Percentiles rank a stretch among this genome's conserved stretches.
These are phyloP conservation scores for Aspergillus flavus DNA, from an alignment of 2,329 filamentous ascomycete genomes.

Conservation along the genomic window DNA sequence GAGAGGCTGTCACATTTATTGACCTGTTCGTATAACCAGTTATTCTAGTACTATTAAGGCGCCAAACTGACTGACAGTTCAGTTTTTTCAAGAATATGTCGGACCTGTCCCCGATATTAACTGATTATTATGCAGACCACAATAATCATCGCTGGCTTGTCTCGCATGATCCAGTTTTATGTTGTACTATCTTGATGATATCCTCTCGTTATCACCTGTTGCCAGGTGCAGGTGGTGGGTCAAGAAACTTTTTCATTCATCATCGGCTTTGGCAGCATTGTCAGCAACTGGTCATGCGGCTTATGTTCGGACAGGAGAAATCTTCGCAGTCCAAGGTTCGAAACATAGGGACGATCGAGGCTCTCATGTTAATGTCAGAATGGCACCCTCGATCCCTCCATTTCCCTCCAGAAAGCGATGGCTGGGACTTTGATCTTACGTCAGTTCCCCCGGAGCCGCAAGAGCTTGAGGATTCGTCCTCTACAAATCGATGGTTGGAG, in stretches of 20 bases:
- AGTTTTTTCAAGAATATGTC: constrained; percentile 56
- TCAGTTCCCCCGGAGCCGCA: constrained; percentile 42
- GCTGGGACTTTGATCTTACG: constrained; percentile 58
- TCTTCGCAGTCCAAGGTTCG: constrained; percentile 52
- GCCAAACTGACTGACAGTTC: not conserved
- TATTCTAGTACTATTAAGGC: not conserved
- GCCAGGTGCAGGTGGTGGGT: constrained; percentile 47
- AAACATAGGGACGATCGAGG: constrained; percentile 57
- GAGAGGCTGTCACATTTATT: constrained; percentile 57
- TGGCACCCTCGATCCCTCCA: constrained; percentile 60
- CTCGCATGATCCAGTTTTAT: constrained; percentile 55
- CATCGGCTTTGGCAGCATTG: constrained; percentile 58
- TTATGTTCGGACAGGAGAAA: constrained; percentile 59
- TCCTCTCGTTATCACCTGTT: constrained; percentile 56
- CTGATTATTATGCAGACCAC: constrained; percentile 54
- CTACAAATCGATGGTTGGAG: constrained; percentile 51
- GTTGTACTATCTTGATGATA: constrained; percentile 57
- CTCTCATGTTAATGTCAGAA: constrained; percentile 57
- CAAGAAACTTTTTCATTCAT: constrained; percentile 57
- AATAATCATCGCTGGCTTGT: constrained; percentile 53
- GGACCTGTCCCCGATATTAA: constrained; percentile 54
- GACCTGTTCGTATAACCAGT: constrained; percentile 43
- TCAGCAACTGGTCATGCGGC: constrained; percentile 55
- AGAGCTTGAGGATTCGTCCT: constrained; percentile 28
- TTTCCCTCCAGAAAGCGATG: constrained; percentile 56